Conservation (phyloP, 208 protist genomes). For the Leishmania amazonensis region DNA sequence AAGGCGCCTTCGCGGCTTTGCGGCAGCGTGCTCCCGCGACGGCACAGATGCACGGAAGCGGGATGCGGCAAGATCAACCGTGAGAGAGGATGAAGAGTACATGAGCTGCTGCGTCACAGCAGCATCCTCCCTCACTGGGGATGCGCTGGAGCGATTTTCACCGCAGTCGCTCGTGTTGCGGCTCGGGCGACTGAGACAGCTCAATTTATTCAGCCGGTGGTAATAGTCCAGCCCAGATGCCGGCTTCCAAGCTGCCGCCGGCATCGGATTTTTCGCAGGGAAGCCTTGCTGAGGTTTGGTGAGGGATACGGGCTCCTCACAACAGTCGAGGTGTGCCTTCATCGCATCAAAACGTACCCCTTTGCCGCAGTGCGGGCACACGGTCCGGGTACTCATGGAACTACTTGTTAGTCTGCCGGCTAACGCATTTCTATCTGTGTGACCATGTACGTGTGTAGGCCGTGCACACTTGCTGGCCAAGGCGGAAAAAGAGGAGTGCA, state of each 20-base stretch:
- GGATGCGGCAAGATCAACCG: conserved; percentile 13
- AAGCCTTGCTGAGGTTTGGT: neutral
- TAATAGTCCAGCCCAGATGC: conserved; percentile 33
- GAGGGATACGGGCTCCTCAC: conserved; percentile 12
- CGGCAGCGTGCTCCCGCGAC: neutral
- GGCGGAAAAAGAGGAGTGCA: neutral
- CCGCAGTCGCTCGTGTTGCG: neutral
- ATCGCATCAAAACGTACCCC: conserved; percentile 35
- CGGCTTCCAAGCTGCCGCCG: neutral
- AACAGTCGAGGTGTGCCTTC: conserved; percentile 41
- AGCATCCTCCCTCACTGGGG: neutral
- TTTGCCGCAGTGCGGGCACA: conserved; percentile 55
- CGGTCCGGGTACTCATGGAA: conserved; percentile 41
- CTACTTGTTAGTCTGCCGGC: neutral
- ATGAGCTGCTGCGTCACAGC: conserved; percentile 11
- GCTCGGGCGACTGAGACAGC: neutral
- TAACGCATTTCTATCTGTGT: conserved; percentile 5
- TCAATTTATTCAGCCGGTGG: conserved; percentile 31
- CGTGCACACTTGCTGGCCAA: neutral
- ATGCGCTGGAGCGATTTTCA: neutral
- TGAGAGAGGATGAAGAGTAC: conserved; percentile 9
- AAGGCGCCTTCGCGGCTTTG: neutral
- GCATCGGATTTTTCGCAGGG: neutral
- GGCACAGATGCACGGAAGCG: neutral
- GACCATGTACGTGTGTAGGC: conserved; percentile 6